These are phyloP conservation scores for Citrus mangshanensis DNA, from an alignment of 345 rosid species.

Conservation along the genomic window DNA sequence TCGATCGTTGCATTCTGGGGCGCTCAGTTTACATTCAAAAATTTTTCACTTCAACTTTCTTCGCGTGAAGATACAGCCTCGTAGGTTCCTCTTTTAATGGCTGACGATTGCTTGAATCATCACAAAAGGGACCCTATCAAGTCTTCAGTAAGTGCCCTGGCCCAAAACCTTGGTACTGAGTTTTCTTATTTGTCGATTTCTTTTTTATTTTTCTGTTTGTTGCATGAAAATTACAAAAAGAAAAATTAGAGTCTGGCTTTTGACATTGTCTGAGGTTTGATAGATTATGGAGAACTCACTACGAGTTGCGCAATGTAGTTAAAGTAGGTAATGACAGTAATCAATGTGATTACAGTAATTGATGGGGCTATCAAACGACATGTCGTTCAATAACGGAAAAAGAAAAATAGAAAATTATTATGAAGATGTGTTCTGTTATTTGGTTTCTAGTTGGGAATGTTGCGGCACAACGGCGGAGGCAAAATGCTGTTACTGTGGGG, in stretches of 20 bases:
- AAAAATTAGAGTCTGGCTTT: neutral
- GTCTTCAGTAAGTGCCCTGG: conserved; percentile 42
- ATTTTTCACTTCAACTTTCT: neutral
- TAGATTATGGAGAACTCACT: neutral
- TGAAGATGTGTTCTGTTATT: conserved; percentile 1
- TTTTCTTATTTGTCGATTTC: conserved; percentile 3
- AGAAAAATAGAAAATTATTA: neutral
- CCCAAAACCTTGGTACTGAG: neutral
- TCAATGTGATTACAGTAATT: neutral
- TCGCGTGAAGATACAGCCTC: neutral
- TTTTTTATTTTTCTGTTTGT: conserved; percentile 15
- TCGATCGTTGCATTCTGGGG: conserved; percentile 7
- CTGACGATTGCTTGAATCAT: conserved; percentile 55
- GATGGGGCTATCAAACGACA: neutral
- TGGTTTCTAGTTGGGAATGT: conserved; percentile 57
- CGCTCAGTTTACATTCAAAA: neutral
- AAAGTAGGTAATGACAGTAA: neutral
- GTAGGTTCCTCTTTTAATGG: conserved; percentile 37
- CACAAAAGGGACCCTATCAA: conserved; percentile 70
- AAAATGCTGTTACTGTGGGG: conserved; percentile 79
- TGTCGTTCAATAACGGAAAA: neutral
- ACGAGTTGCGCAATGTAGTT: neutral
- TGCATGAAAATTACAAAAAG: conserved; percentile 2
- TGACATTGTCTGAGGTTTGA: neutral
- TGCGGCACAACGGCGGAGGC: conserved; percentile 86